phyloP scores from a whole-genome alignment of 1,284 basidiomycete genomes.

The Coniophora puteana region DNA sequence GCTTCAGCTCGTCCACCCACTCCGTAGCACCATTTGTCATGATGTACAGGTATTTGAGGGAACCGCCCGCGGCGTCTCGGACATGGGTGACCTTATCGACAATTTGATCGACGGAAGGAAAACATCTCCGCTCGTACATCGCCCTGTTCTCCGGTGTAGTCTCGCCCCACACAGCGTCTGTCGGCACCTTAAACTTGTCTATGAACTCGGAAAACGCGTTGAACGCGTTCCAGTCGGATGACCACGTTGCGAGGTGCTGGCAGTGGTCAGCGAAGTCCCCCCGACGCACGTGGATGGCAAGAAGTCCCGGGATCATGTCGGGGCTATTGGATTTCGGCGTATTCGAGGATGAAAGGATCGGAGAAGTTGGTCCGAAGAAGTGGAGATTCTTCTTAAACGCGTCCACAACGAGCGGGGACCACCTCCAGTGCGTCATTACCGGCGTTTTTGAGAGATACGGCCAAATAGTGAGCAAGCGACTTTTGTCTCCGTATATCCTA shows the following conservation, averaged over 20 bases:
- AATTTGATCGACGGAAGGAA: constrained; percentile 38
- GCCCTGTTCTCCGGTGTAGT: constrained; percentile 19
- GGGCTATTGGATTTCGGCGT: constrained; percentile 13
- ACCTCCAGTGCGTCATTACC: constrained; percentile 31
- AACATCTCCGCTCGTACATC: constrained; percentile 36
- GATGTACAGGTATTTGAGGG: constrained; percentile 38
- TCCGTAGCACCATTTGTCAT: constrained; percentile 49
- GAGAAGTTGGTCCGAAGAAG: constrained; percentile 22
- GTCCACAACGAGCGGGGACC: constrained; percentile 35
- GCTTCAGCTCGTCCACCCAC: constrained; percentile 45
- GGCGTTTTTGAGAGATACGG: constrained; percentile 33
- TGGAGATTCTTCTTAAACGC: constrained; percentile 32
- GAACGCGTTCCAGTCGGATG: constrained; percentile 37
- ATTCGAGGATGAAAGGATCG: constrained; percentile 14
- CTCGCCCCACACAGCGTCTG: constrained; percentile 13
- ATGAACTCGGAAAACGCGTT: constrained; percentile 36
- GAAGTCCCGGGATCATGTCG: constrained; percentile 34
- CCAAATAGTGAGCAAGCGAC: constrained; percentile 33
- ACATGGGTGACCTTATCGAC: constrained; percentile 30
- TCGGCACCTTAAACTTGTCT: constrained; percentile 32
- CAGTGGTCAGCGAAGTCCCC: constrained; percentile 60
- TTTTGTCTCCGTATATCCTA: constrained; percentile 33
- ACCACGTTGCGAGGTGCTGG: constrained; percentile 37
- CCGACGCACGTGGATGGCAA: constrained; percentile 57
- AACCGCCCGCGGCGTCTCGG: constrained; percentile 20